Evolutionary conservation across 2,329 filamentous ascomycete species (phyloP).

Genomic region (Hypoxylon sp.): DNA sequence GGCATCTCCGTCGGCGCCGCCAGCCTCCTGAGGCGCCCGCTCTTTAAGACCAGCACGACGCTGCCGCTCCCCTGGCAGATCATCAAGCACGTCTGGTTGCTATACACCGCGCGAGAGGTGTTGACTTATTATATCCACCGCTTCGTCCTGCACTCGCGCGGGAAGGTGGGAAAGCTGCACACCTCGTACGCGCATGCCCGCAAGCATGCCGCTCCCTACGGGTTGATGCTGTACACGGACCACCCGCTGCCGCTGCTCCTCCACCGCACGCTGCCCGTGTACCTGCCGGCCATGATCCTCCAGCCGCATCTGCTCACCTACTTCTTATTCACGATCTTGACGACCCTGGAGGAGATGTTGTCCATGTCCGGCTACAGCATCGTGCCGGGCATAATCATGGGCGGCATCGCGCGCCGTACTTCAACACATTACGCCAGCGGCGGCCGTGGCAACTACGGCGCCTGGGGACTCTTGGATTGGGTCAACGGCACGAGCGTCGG

Average conservation of each 20-base stretch:
- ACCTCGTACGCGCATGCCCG: slow-evolving; percentile 63
- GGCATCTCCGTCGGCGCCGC: slow-evolving; percentile 55
- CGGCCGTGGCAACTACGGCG: slow-evolving; percentile 70
- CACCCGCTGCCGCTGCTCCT: slow-evolving; percentile 74
- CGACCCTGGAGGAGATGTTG: slow-evolving; percentile 74
- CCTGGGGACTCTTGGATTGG: slow-evolving; percentile 74
- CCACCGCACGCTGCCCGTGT: slow-evolving; percentile 72
- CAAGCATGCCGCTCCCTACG: slow-evolving; percentile 65
- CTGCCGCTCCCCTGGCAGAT: slow-evolving; percentile 67
- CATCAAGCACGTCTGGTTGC: slow-evolving; percentile 59
- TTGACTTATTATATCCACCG: slow-evolving; percentile 82
- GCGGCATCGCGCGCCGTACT: slow-evolving; percentile 60
- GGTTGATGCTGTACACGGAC: slow-evolving; percentile 73
- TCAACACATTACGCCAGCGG: slow-evolving; percentile 66
- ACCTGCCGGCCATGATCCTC: slow-evolving; percentile 72
- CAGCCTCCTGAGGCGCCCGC: slow-evolving; percentile 52
- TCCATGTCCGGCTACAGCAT: slow-evolving; percentile 75
- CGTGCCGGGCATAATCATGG: slow-evolving; percentile 65
- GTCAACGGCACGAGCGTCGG: slow-evolving; percentile 66
- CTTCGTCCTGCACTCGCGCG: slow-evolving; percentile 70
- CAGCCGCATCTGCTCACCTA: slow-evolving; percentile 80
- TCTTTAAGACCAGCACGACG: slow-evolving; percentile 62
- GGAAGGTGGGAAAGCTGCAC: slow-evolving; percentile 57
- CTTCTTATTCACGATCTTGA: slow-evolving; percentile 71
- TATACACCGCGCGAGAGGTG: slow-evolving; percentile 64